A percentile compares a stretch with the other conserved stretches of the same genome.
These are phyloP conservation scores for Ceratobasidium sp. DNA, from an alignment of 1,284 basidiomycete species.

Conservation along the genomic window DNA sequence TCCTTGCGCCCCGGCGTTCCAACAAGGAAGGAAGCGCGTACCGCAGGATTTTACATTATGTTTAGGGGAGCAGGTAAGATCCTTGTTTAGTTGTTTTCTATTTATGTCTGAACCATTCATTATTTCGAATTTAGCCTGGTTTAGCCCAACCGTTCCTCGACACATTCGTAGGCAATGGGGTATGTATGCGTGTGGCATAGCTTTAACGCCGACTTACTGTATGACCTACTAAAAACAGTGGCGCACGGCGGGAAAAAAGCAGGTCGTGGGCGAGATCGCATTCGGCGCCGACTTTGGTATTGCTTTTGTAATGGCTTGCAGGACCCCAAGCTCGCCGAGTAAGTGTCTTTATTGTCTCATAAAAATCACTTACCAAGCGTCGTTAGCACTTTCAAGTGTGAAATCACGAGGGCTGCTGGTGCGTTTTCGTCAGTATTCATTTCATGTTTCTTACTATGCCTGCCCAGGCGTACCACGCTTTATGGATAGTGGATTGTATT, in stretches of 20 bases:
- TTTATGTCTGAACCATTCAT: not conserved
- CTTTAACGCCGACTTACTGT: no score
- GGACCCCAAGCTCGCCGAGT: conserved; percentile 38
- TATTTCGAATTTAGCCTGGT: conserved; percentile 26
- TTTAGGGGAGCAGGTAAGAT: conserved; percentile 36
- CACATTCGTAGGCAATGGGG: conserved; percentile 38
- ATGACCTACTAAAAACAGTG: not conserved
- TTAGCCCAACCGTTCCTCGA: conserved; percentile 37
- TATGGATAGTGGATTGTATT: conserved; percentile 31
- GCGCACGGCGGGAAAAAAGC: conserved; percentile 37
- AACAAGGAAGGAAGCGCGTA: not conserved
- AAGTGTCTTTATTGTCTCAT: not conserved
- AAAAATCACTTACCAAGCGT: not conserved
- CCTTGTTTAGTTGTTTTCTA: not conserved
- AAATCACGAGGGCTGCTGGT: conserved; percentile 32
- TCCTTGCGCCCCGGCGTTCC: not conserved
- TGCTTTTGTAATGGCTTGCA: conserved; percentile 38
- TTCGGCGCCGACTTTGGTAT: conserved; percentile 38
- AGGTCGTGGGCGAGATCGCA: conserved; percentile 25
- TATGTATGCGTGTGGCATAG: conserved; percentile 26
- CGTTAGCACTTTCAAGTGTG: conserved; percentile 30
- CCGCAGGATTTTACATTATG: not conserved
- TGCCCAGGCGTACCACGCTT: conserved; percentile 24
- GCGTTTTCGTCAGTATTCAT: not conserved
- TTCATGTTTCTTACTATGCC: not conserved